phyloP scores from a whole-genome alignment of 441 rosid species.

The Gossypium aridum region DNA sequence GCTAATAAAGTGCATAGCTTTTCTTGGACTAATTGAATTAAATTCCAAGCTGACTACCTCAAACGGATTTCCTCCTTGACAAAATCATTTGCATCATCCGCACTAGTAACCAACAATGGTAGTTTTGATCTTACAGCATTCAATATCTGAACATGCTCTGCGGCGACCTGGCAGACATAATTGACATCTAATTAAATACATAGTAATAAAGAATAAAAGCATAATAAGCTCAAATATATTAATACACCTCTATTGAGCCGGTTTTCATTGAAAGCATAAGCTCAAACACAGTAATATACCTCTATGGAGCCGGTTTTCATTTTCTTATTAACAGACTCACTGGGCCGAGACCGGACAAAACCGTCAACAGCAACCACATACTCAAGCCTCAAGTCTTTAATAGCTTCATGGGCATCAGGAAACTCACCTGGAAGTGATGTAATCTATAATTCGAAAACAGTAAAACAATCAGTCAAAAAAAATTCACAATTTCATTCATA shows the following conservation, averaged over 20 bases:
- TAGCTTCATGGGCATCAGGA: constrained; percentile 69
- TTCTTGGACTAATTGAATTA: background rate
- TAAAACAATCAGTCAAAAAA: background rate
- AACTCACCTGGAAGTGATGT: constrained; percentile 77
- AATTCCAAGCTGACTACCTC: constrained; percentile 40
- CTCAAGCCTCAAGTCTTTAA: constrained; percentile 76
- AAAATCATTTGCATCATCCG: constrained; percentile 72
- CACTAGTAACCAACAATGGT: constrained; percentile 76
- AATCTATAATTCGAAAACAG: constrained; percentile 29
- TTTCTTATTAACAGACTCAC: constrained; percentile 71
- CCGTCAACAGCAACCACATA: constrained; percentile 85
- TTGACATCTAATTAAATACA: constrained; percentile 2
- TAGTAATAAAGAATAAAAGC: background rate
- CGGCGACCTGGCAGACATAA: constrained; percentile 53
- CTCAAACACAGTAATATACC: constrained; percentile 31
- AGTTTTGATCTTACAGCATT: constrained; percentile 78
- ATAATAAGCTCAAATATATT: background rate
- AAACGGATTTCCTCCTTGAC: constrained; percentile 81
- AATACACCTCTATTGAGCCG: background rate
- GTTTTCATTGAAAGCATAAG: background rate
- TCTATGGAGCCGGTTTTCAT: constrained; percentile 85
- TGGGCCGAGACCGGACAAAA: constrained; percentile 63
- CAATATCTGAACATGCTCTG: constrained; percentile 76
- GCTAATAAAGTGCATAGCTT: background rate
- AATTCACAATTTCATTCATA: background rate